A percentile compares a stretch with the other conserved stretches of the same genome.
Evolutionary conservation across 2,329 filamentous ascomycete species (phyloP).

Genomic region (Cordyceps cicadae): DNA sequence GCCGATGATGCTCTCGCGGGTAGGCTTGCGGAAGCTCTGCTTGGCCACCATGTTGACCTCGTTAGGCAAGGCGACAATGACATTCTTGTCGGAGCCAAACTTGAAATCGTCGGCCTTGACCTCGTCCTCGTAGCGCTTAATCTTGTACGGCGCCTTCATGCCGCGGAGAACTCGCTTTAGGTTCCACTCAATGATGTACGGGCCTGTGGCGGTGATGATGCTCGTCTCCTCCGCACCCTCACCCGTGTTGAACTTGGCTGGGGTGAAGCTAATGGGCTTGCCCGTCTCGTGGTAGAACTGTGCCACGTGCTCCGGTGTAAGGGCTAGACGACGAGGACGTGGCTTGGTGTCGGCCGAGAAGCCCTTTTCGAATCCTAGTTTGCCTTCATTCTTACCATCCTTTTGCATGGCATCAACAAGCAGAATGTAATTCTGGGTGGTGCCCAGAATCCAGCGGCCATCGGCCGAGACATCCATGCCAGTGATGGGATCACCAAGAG

Average conservation of each 20-base stretch:
- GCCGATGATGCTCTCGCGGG: conserved; percentile 82
- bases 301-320: conserved; percentile 86
- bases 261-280: conserved; percentile 75
- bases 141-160: conserved; percentile 81
- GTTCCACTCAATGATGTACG: conserved; percentile 95
- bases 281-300: conserved; percentile 97
- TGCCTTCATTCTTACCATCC: conserved; percentile 90
- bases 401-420: conserved; percentile 89
- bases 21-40: conserved; percentile 75
- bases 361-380: conserved; percentile 91
- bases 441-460: conserved; percentile 90
- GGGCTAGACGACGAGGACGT: conserved; percentile 78
- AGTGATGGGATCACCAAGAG: conserved; percentile 88
- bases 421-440: conserved; percentile 87
- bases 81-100: conserved; percentile 93
- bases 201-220: conserved; percentile 92
- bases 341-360: conserved; percentile 92
- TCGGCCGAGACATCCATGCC: conserved; percentile 93
- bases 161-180: conserved; percentile 80
- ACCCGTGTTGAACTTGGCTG: conserved; percentile 89
- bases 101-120: conserved; percentile 99
- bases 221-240: conserved; percentile 75
- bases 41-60: conserved; percentile 97
- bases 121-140: conserved; percentile 91
- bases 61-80: conserved; percentile 93